Base-by-base conservation (phyloP, 306 rosid species). In the Cucurbita pepo region DNA sequence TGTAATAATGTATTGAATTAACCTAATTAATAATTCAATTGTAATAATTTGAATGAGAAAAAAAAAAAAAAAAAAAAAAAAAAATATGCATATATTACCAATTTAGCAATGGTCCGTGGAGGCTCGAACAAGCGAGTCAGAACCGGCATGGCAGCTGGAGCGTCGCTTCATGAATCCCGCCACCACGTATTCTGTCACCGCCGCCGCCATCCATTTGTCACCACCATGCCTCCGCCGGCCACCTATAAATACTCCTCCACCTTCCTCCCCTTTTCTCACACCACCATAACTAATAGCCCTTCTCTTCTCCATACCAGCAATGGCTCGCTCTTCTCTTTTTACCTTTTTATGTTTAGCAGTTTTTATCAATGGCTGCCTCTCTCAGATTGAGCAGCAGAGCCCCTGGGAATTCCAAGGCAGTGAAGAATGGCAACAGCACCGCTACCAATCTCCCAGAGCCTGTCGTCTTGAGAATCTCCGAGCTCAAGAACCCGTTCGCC, bases 401-500 rank as follows among this genome's bases (percentile, higher is more conserved):
- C 3, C 58, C 66, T 12, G 16, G 44, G 36, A 7, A 18, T 43
- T 48, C 71, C 15, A 54, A 50, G 19, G 44, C 13, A 25, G 50
- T 22, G 45, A 36, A 40, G 6, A 1, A 0, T 10, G 15, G 8
- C 58, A 38, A 0, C 53, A 56, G 11, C 81, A 47, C 44, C 81
- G 64, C 12, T 77, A 60, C 51, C 76, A 56, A 11, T 61, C 56
- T 48, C 58, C 56, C 19, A 56, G 38, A 6, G 44, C 75, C 25
- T 80, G 83, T 45, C 71, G 19, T 69, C 71, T 80, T 10, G 69
- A 77, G 45, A 77, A 77, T 63, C 69, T 80, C 50, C 43, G 43
- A 30, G 48, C 72, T 12, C 75, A 63, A 8, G 75, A 77, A 21
- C 81, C 83, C 18, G 10, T 41, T 2, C 41, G 21, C 4, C 44